Percentiles rank a stretch among this genome's conserved stretches.
phyloP scores from a whole-genome alignment of 345 rosid genomes.

The Eutrema japonicum region DNA sequence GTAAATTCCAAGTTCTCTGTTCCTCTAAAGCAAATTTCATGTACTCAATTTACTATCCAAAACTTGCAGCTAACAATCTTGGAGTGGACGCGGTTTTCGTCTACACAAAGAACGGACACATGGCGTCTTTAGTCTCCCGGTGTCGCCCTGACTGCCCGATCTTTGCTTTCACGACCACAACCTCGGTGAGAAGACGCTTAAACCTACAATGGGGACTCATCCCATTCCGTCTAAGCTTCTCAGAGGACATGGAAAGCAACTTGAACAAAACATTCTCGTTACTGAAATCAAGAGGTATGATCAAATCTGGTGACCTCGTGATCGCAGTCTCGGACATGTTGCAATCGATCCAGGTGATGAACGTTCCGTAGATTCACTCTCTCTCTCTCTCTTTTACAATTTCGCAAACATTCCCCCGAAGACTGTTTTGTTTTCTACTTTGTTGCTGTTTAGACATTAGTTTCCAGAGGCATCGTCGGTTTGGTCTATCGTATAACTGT shows the following conservation, averaged over 20 bases:
- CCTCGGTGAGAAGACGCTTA: slow-evolving; percentile 83
- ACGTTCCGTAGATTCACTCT: slow-evolving; percentile 59
- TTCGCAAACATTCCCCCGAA: not conserved
- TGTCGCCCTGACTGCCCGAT: slow-evolving; percentile 99
- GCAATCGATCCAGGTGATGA: slow-evolving; percentile 96
- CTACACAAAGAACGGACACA: slow-evolving; percentile 89
- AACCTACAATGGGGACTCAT: slow-evolving; percentile 98
- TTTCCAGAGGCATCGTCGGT: slow-evolving; percentile 18
- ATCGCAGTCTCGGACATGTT: slow-evolving; percentile 95
- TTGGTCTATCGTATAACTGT: no score
- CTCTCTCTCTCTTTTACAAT: not conserved
- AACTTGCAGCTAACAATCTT: slow-evolving; percentile 84
- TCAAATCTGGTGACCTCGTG: slow-evolving; percentile 94
- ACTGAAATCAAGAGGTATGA: slow-evolving; percentile 97
- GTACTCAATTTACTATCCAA: not conserved
- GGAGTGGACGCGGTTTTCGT: slow-evolving; percentile 94
- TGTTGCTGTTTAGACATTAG: slow-evolving; percentile 32
- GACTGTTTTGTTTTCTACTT: slow-evolving; percentile 25
- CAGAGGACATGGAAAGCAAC: slow-evolving; percentile 95
- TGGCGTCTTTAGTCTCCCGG: slow-evolving; percentile 90
- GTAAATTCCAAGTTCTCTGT: slow-evolving; percentile 47
- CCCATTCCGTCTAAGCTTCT: slow-evolving; percentile 92
- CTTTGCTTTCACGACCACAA: slow-evolving; percentile 82
- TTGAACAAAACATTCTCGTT: slow-evolving; percentile 87
- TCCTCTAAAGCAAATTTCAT: not conserved